These are phyloP conservation scores for Diutina mesorugosa DNA, from an alignment of 1,139 yeast genomes.

Conservation along the genomic window DNA sequence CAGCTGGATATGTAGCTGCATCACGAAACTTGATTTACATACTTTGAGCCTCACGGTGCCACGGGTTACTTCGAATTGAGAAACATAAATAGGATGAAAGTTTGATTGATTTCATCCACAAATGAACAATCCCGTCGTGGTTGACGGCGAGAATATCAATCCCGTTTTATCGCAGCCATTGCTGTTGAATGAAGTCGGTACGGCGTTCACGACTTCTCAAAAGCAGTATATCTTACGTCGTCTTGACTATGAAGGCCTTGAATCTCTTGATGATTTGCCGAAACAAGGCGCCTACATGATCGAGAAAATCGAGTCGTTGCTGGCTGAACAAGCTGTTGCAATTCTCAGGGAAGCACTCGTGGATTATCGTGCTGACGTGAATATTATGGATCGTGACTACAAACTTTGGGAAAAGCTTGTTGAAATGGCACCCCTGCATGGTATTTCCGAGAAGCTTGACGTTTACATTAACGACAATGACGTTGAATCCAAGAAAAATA, in stretches of 20 bases:
- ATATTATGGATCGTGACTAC: slow-evolving; percentile 25
- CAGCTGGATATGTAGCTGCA: neutral
- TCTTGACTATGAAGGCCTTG: neutral
- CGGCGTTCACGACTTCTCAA: neutral
- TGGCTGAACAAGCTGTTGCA: slow-evolving; percentile 14
- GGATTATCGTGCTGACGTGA: slow-evolving; percentile 31
- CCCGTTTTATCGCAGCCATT: neutral
- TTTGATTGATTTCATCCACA: neutral
- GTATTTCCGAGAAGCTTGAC: neutral
- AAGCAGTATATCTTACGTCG: neutral
- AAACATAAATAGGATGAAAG: neutral
- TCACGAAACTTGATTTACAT: neutral
- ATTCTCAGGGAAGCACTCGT: slow-evolving; percentile 25
- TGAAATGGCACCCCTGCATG: slow-evolving; percentile 4
- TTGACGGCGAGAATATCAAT: neutral
- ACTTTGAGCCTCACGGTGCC: neutral
- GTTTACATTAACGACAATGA: neutral
- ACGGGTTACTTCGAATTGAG: neutral
- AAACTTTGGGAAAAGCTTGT: slow-evolving; percentile 20
- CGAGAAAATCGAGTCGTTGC: slow-evolving; percentile 14
- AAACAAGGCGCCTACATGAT: slow-evolving; percentile 14
- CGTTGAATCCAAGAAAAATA: neutral
- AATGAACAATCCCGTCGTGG: neutral
- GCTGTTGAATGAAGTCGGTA: neutral
- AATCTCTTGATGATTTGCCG: neutral